Base-by-base conservation (phyloP, 2,329 filamentous ascomycete species). In the Metarhizium humberi region DNA sequence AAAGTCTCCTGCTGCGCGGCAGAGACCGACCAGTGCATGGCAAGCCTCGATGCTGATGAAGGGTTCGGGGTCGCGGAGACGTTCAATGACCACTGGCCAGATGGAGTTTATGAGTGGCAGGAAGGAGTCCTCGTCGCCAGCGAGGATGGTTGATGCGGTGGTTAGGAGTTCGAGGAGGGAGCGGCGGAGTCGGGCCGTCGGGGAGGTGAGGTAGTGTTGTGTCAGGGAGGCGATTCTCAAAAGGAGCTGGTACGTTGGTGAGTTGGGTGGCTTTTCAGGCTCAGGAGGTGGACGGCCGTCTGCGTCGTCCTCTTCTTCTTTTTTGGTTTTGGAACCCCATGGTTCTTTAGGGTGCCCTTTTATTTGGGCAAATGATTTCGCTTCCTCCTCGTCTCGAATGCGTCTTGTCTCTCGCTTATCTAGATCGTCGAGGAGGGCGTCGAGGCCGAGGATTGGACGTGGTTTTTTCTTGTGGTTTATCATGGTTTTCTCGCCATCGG, bases 201-300 rank as follows among this genome's bases (percentile, higher is more conserved):
- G 85, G 0, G 90, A 92, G 6, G 92, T 91, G 11, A 99, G 80
- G 69, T 96, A 94, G 67, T 96, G 86, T 65, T 96, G 92, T 5
- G 91, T 92, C 1, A 95, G 82, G 51, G 82, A 81, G 29, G 91
- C 84, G 55, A 99, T 94, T 56, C 86, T 86, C 38, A 90, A 78
- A 3, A 97, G 81, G 11, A 96, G 79, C n/a, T 78, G 78, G 69
- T 95, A 95, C 0, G 88, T 89, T 60, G 88, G 87, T 49, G 87
- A 88, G 40, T 85, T 85, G n/a, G 85, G 82, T 20, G 80, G 76
- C 56, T 82, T 78, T 69, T 86, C 78, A 47, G 64, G 60, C 10
- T 71, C 57, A 0, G 71, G 55, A 0, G 73, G 62, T 36, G 74
- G 69, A 48, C 67, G 63, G 6, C 71, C 66, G 11, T 69, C 63